These are phyloP conservation scores for Pseudozyma hubeiensis DNA, from an alignment of 1,284 basidiomycete species.

Conservation along the genomic window DNA sequence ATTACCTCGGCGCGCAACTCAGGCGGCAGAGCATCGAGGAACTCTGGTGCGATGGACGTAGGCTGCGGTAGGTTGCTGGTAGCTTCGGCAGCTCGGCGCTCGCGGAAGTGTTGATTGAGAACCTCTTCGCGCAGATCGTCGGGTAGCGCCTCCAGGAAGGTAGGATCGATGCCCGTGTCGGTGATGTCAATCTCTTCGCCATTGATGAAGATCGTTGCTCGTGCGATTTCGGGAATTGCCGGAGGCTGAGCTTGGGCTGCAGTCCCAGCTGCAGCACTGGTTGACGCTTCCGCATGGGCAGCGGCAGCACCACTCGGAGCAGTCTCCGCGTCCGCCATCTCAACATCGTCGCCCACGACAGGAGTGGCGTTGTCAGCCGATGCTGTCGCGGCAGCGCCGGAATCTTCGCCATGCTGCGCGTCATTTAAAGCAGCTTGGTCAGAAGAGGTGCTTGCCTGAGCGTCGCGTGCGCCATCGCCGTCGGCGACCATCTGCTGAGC, in stretches of 20 bases:
- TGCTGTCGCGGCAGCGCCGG: background rate
- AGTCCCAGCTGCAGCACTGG: background rate
- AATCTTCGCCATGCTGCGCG: background rate
- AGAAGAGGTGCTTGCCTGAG: constrained; percentile 66
- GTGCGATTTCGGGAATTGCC: constrained; percentile 12
- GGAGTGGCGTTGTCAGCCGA: constrained; percentile 19
- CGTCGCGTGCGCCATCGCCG: constrained; percentile 42
- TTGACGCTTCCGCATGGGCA: constrained; percentile 1
- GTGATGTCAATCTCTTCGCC: constrained; percentile 97
- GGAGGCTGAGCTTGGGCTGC: constrained; percentile 8
- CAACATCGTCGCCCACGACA: constrained; percentile 49
- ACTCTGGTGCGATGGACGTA: constrained; percentile 91
- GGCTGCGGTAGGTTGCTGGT: constrained; percentile 72
- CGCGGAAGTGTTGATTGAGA: constrained; percentile 94
- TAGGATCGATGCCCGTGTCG: constrained; percentile 97
- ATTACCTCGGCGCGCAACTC: constrained; percentile 97
- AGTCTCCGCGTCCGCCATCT: constrained; percentile 55
- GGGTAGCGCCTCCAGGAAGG: constrained; percentile 95
- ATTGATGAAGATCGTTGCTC: constrained; percentile 74
- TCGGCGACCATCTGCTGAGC: constrained; percentile 61
- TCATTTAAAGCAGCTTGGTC: constrained; percentile 35
- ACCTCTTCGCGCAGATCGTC: constrained; percentile 99
- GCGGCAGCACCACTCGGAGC: constrained; percentile 11
- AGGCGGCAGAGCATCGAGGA: constrained; percentile 93
- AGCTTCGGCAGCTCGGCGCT: constrained; percentile 75